Conservation (phyloP, 2,329 filamentous ascomycete genomes). For the Fusarium solani-melongenae region DNA sequence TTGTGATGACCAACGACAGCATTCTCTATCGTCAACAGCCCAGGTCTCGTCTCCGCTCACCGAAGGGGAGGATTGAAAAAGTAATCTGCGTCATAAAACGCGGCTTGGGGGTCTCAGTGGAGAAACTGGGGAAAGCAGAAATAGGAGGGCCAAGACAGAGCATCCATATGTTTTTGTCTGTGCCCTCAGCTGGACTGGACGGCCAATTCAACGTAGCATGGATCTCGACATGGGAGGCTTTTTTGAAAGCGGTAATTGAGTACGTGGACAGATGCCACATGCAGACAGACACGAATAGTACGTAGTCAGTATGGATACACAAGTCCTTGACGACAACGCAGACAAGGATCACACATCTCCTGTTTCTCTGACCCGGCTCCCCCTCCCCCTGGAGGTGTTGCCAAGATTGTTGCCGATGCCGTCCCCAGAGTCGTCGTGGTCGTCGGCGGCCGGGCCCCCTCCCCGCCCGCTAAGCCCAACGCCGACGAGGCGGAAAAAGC, state of each 20-base stretch:
- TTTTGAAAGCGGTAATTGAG: neutral
- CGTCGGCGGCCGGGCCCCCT: neutral
- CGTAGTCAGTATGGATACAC: neutral
- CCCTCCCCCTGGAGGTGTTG: neutral
- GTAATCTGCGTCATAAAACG: slow-evolving; percentile 3
- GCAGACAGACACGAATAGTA: neutral
- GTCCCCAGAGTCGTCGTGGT: neutral
- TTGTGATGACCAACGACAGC: neutral
- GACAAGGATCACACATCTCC: neutral
- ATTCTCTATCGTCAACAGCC: neutral
- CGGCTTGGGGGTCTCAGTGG: neutral
- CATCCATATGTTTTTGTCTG: neutral
- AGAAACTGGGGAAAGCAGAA: slow-evolving; percentile 3
- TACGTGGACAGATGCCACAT: neutral
- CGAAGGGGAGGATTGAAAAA: neutral
- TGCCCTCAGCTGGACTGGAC: neutral
- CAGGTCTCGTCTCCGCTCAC: slow-evolving; percentile 4
- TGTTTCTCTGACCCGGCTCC: neutral
- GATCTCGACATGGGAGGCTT: neutral
- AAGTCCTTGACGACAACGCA: neutral
- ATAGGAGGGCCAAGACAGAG: neutral
- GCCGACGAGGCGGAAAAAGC: slow-evolving; percentile 8
- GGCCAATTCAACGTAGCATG: neutral
- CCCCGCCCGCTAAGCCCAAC: neutral
- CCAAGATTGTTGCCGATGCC: neutral